These are phyloP conservation scores for Biancaea sappan DNA, from an alignment of 306 rosid genomes.

Conservation along the genomic window DNA sequence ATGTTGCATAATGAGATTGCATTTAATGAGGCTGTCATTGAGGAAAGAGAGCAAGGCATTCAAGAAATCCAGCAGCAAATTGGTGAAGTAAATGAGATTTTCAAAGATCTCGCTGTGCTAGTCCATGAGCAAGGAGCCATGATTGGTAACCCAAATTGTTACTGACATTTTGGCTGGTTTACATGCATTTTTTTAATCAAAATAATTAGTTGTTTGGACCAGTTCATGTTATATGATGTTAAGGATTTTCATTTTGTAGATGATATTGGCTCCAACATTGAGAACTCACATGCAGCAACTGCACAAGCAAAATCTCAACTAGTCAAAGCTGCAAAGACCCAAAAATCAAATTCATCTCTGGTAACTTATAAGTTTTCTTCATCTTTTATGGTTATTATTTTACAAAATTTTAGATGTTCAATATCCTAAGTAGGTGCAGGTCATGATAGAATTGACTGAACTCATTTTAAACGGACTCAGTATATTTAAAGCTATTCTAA, in stretches of 20 bases:
- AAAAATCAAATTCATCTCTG: constrained; percentile 91
- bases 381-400: not conserved
- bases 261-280: constrained; percentile 84
- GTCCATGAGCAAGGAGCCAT: constrained; percentile 95
- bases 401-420: constrained; percentile 3
- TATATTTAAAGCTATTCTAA: not conserved
- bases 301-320: constrained; percentile 78
- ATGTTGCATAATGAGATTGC: constrained; percentile 84
- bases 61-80: constrained; percentile 95
- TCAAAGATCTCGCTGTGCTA: constrained; percentile 92
- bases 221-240: constrained; percentile 35
- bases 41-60: constrained; percentile 97
- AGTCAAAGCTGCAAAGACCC: constrained; percentile 81
- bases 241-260: constrained; percentile 50
- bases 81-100: constrained; percentile 95
- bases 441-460: too few relatives aligned
- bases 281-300: constrained; percentile 78
- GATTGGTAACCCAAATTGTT: constrained; percentile 58
- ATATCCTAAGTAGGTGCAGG: constrained; percentile 7
- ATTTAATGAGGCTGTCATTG: constrained; percentile 94
- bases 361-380: constrained; percentile 44
- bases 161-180: constrained; percentile 2
- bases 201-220: not conserved
- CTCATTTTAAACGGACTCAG: not conserved
- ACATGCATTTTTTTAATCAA: not conserved